These are phyloP conservation scores for Nicotiana noctiflora DNA, from an alignment of 257 asterid species.

Conservation along the genomic window DNA sequence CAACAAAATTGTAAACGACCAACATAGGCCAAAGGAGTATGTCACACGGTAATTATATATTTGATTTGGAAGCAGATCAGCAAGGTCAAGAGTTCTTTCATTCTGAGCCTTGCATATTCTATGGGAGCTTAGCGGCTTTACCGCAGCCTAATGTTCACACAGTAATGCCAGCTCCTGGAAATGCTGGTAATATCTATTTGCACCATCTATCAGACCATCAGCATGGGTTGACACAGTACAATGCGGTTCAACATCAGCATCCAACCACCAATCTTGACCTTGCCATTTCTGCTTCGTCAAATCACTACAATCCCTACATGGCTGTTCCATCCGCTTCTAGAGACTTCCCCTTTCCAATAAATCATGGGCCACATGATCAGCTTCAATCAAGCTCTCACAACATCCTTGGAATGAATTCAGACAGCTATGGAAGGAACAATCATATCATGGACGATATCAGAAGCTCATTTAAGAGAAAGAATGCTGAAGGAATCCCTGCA, in stretches of 20 bases:
- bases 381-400: constrained; percentile 27
- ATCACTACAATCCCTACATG: constrained; percentile 55
- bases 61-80: constrained; percentile 53
- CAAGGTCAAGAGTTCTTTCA: constrained; percentile 49
- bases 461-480: constrained; percentile 63
- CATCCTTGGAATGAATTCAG: constrained; percentile 29
- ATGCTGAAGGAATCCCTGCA: constrained; percentile 38
- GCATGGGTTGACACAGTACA: constrained; percentile 47
- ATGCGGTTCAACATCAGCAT: constrained; percentile 42
- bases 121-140: constrained; percentile 40
- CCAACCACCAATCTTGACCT: constrained; percentile 36
- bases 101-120: constrained; percentile 58
- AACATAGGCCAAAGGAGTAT: constrained; percentile 71
- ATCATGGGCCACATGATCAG: constrained; percentile 47
- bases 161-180: constrained; percentile 36
- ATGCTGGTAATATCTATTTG: constrained; percentile 31
- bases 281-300: constrained; percentile 41
- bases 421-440: constrained; percentile 32
- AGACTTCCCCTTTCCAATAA: constrained; percentile 51
- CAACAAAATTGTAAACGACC: constrained; percentile 10
- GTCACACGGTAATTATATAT: constrained; percentile 41
- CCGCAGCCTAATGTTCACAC: constrained; percentile 51
- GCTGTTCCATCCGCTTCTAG: constrained; percentile 50
- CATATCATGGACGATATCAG: constrained; percentile 41
- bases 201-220: constrained; percentile 55